phyloP scores from a whole-genome alignment of 306 rosid species.

The Rosa multiflora region DNA sequence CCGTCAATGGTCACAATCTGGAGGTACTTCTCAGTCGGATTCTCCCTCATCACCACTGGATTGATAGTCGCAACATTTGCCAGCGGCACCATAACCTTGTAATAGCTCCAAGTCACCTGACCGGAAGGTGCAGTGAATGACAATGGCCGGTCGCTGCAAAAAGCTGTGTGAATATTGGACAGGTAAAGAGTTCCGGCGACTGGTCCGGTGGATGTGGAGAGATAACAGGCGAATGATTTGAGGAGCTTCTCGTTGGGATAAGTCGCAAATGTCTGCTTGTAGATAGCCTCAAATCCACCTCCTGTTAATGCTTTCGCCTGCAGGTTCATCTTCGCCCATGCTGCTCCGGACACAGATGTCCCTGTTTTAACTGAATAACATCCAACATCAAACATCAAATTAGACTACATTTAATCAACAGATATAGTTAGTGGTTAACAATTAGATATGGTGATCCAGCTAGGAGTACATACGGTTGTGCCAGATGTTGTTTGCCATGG shows the following conservation, averaged over 20 bases:
- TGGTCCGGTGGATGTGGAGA: constrained; percentile 56
- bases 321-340: constrained; percentile 54
- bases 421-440: background rate
- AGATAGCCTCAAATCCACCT: constrained; percentile 52
- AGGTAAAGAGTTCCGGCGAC: constrained; percentile 56
- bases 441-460: background rate
- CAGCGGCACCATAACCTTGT: constrained; percentile 67
- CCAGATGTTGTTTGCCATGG: constrained; percentile 57
- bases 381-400: background rate
- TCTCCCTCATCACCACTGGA: constrained; percentile 63
- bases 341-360: constrained; percentile 43
- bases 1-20: constrained; percentile 69
- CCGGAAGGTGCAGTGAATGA: constrained; percentile 49
- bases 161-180: constrained; percentile 38
- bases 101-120: constrained; percentile 48
- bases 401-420: background rate
- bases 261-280: constrained; percentile 43
- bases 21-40: constrained; percentile 60
- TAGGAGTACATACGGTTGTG: constrained; percentile 39
- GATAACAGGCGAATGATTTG: constrained; percentile 54
- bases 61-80: constrained; percentile 51
- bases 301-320: constrained; percentile 52
- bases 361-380: constrained; percentile 43
- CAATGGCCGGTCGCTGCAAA: constrained; percentile 57
- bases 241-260: constrained; percentile 41